Evolutionary conservation across 441 rosid species (phyloP), one percentile per base, ranked within the genome.

Genomic region (Croton laevigatus): DNA sequence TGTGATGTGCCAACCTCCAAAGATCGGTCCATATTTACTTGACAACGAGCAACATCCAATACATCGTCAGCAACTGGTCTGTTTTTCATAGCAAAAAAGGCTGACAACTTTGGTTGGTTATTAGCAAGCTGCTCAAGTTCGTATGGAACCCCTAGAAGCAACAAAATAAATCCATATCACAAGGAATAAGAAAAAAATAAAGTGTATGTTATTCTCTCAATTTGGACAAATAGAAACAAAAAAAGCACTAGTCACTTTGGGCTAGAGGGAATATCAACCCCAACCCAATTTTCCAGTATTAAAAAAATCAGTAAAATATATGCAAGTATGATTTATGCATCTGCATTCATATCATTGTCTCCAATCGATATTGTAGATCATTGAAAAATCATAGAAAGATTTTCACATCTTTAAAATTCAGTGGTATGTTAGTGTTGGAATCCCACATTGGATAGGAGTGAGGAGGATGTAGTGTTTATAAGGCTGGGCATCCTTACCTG

Each of bases 51-150:
- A 65, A 40, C 68, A 4, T 51, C 66, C 19, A 65, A 73, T 78
- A 68, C 71, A 72, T 61, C 78, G 59, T 84, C 81, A 60, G 80
- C 69, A 22, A 65, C 65, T 40, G 40, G 59, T 71, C 69, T 75
- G 68, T 79, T 73, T 75, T 85, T 81, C 69, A 75, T 63, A 54
- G 87, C 70, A 75, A 91, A 91, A 84, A 94, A 90, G 65, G 82
- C 82, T 55, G 96, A 90, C 84, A 94, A 72, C 79, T 85, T 92
- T 44, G 97, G 97, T 73, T 94, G 97, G 79, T 86, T 90, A 84
- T 75, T 83, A 66, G 87, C 83, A 79, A 90, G 85, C 73, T 91
- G 97, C 74, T 91, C 91, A 59, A 94, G 93, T 81, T 94, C 93
- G 81, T 94, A 94, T 59, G 97, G 96, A 79, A 86, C 86, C 98